Evolutionary conservation across 257 asterid genomes (phyloP).

Genomic region (Rhazya stricta): DNA sequence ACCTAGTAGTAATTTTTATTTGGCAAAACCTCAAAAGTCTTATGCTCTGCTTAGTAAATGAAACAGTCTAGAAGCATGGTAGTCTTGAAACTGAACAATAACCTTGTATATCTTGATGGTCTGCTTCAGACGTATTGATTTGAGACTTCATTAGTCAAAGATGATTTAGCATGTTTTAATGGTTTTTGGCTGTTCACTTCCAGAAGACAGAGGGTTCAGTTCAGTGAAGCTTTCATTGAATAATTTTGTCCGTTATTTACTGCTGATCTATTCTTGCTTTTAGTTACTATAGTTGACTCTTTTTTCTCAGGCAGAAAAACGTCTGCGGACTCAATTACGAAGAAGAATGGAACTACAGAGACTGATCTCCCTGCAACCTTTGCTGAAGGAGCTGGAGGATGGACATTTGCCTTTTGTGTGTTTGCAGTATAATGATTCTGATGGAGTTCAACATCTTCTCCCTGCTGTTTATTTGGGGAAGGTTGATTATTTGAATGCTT

Average conservation of each 20-base stretch:
- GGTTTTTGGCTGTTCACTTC: conserved; percentile 4
- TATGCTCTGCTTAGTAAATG: neutral
- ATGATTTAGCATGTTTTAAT: neutral
- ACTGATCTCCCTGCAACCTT: conserved; percentile 60
- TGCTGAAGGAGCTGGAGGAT: conserved; percentile 66
- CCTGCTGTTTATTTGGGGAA: conserved; percentile 90
- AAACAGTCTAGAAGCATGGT: conserved; percentile 2
- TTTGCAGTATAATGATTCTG: conserved; percentile 63
- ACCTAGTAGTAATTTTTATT: conserved; percentile 9
- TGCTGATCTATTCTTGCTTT: neutral
- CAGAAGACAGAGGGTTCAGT: neutral
- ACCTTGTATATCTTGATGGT: neutral
- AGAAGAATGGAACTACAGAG: conserved; percentile 81
- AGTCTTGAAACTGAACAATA: neutral
- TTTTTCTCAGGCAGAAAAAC: conserved; percentile 71
- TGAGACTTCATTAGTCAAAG: neutral
- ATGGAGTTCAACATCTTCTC: conserved; percentile 69
- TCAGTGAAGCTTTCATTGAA: neutral
- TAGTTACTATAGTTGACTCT: conserved; percentile 16
- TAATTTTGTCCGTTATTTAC: neutral
- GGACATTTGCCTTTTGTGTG: conserved; percentile 79
- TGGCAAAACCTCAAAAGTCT: neutral
- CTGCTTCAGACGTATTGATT: neutral
- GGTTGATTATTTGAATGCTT: conserved; percentile 62
- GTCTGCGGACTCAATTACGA: conserved; percentile 60